Evolutionary conservation across 139 green algal species (phyloP).

Genomic region (Tetradesmus obliquus): DNA sequence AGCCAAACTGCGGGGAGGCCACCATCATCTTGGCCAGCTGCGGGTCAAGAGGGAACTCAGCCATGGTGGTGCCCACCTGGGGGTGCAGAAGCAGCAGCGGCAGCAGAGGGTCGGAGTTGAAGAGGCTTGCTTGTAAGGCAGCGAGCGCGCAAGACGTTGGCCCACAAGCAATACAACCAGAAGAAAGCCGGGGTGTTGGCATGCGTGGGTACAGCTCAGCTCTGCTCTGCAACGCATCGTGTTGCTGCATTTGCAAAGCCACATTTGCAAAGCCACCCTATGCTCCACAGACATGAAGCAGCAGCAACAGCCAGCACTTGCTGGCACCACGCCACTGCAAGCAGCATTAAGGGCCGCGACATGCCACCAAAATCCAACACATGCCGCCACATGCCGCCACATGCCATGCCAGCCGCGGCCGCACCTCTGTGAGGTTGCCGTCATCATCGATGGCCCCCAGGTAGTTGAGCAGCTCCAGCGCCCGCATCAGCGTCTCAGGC

Average conservation of each 20-base stretch:
- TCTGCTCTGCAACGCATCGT: too few relatives aligned
- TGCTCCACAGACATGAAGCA: too few relatives aligned
- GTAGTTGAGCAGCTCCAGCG: conserved; percentile 99
- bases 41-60: conserved; percentile 98
- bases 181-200: too few relatives aligned
- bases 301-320: too few relatives aligned
- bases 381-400: background rate
- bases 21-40: conserved; percentile 99
- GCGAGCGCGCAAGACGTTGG: too few relatives aligned
- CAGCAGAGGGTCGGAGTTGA: background rate
- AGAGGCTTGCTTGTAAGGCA: too few relatives aligned
- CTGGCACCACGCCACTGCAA: too few relatives aligned
- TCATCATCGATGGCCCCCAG: conserved; percentile 98
- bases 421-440: conserved; percentile 91
- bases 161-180: too few relatives aligned
- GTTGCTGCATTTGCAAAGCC: too few relatives aligned
- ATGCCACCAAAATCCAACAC: background rate
- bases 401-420: background rate
- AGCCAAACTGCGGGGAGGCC: conserved; percentile 89
- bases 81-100: background rate
- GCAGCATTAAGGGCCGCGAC: too few relatives aligned
- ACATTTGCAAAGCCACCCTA: too few relatives aligned
- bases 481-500: conserved; percentile 99
- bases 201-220: too few relatives aligned
- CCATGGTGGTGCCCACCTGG: conserved; percentile 93